These are phyloP conservation scores for Aspergillus fijiensis DNA, from an alignment of 2,329 filamentous ascomycete species.

Conservation along the genomic window DNA sequence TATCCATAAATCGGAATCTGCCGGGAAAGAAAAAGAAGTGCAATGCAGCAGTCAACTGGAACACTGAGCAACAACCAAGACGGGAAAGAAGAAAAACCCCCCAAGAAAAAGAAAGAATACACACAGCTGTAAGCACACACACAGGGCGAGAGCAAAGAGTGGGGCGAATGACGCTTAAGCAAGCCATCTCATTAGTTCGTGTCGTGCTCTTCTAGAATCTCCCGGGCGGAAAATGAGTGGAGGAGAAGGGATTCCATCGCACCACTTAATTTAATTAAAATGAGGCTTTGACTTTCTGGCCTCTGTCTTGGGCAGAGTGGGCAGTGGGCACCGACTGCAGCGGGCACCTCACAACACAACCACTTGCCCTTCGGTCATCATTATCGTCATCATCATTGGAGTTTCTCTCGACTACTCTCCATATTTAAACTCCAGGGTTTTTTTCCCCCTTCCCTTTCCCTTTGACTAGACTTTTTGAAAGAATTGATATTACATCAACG, in stretches of 20 bases:
- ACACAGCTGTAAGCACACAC: neutral
- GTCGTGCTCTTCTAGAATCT: conserved; percentile 18
- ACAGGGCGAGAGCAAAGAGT: conserved; percentile 15
- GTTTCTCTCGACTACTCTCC: neutral
- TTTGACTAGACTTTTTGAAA: too few relatives aligned
- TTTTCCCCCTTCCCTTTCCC: too few relatives aligned
- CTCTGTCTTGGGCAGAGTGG: neutral
- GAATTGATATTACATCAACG: neutral
- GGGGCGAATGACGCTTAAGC: conserved; percentile 17
- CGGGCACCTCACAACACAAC: too few relatives aligned
- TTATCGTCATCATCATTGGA: neutral
- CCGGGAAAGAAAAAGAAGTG: neutral
- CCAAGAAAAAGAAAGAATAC: neutral
- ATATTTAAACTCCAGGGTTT: too few relatives aligned
- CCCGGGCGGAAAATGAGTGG: conserved; percentile 6
- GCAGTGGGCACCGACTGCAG: too few relatives aligned
- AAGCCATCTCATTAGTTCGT: conserved; percentile 17
- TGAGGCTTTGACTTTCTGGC: neutral
- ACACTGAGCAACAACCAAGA: neutral
- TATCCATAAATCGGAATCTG: neutral
- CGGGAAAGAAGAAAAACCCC: neutral
- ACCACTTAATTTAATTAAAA: neutral
- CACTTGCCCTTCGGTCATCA: neutral
- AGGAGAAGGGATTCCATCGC: neutral
- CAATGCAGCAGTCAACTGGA: neutral